Evolutionary conservation across 2,329 filamentous ascomycete genomes (phyloP).

Genomic region (Aspergillus fijiensis): DNA sequence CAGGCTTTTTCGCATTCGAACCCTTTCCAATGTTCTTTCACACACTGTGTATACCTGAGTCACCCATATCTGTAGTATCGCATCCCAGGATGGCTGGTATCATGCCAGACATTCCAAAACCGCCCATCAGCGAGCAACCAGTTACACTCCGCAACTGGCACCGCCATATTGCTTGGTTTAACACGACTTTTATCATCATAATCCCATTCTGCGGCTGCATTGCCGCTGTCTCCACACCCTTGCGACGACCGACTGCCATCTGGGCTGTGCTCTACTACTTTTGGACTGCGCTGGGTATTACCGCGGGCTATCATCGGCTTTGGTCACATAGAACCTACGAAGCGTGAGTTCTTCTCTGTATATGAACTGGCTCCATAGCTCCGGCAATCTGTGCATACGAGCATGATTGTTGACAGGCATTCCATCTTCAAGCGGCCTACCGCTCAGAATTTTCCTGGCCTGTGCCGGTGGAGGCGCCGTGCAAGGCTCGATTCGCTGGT

Average conservation of each 20-base stretch:
- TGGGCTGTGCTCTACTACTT: slow-evolving; percentile 7
- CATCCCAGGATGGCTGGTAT: background rate
- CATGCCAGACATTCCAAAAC: background rate
- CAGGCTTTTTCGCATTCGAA: too few relatives aligned
- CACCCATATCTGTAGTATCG: background rate
- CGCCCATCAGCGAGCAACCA: background rate
- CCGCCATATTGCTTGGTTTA: slow-evolving; percentile 5
- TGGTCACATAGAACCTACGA: slow-evolving; percentile 11
- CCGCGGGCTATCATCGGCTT: slow-evolving; percentile 13
- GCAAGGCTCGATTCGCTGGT: slow-evolving; percentile 10
- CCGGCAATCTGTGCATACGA: background rate
- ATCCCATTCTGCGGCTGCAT: slow-evolving; percentile 4
- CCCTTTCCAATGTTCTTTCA: background rate
- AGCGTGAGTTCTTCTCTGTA: background rate
- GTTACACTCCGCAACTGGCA: background rate
- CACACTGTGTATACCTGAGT: background rate
- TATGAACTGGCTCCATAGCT: background rate
- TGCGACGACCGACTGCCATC: background rate
- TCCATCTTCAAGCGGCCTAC: background rate
- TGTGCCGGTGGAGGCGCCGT: slow-evolving; percentile 4
- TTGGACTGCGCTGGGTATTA: background rate
- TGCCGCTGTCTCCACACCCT: background rate
- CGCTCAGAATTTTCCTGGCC: slow-evolving; percentile 6
- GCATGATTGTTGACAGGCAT: too few relatives aligned
- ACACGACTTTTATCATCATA: slow-evolving; percentile 5